Conservation (phyloP, 192 early-diverging fungal genomes). For the Coemansia sp. region DNA sequence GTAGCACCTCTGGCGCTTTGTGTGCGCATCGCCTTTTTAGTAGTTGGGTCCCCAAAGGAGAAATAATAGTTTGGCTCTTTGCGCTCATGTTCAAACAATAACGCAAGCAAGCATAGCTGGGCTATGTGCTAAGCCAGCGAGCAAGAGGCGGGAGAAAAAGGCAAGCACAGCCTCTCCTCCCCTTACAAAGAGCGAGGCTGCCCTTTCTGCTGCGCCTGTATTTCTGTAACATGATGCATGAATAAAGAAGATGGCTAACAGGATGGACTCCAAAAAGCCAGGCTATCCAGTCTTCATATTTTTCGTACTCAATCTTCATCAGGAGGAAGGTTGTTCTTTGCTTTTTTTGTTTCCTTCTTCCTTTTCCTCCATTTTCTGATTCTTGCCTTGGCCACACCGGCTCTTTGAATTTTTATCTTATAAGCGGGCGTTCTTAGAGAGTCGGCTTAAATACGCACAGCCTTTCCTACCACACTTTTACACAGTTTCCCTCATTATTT, state of each 20-base stretch:
- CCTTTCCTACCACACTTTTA: neutral
- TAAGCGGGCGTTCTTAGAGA: neutral
- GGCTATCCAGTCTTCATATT: no score
- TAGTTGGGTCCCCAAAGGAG: neutral
- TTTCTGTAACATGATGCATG: neutral
- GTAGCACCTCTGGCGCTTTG: neutral
- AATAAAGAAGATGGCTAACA: neutral
- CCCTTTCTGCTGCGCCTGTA: neutral
- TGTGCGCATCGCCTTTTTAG: neutral
- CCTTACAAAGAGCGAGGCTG: neutral
- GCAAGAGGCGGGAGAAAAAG: no score
- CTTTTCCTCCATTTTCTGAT: neutral
- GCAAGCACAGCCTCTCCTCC: no score
- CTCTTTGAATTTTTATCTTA: neutral
- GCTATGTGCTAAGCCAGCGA: no score
- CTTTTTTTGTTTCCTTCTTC: neutral
- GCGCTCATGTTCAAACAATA: no score
- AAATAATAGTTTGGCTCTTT: neutral
- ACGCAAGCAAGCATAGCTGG: no score
- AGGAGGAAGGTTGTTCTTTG: no score
- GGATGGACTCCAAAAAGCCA: neutral
- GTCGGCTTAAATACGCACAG: constrained; percentile 1
- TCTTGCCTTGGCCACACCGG: neutral
- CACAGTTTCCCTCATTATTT: constrained; percentile 1
- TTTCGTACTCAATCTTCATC: no score